Base-by-base conservation (phyloP, 805 yeast genomes). In the Komagataella pseudopastoris region DNA sequence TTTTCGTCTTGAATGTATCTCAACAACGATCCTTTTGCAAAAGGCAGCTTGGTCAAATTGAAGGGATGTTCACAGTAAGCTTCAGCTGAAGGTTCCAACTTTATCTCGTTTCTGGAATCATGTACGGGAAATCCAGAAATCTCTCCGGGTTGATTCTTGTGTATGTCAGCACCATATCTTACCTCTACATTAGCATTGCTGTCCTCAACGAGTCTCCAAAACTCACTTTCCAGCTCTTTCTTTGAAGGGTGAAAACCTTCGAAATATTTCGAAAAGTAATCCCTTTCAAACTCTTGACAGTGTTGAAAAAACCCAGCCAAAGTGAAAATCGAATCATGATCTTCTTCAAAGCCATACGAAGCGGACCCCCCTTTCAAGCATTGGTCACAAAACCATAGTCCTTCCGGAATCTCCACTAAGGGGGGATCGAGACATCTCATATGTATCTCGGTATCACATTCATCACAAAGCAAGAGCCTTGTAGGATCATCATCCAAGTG, bases 91-190 rank as follows among this genome's bases (percentile, higher is more conserved):
- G 64, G 54, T 46, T 62, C 60, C 30, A 30, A 10, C 5, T 30
- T 44, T 7, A 14, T 43, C 30, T 49, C 52, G 12, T 60, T 50
- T 6, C 55, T 55, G 10, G 68, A 66, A 1, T 63, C 52, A 1
- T 53, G 54, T 59, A 80, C 81, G 7, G 95, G 93, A 61, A 86
- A 85, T 1, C 91, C 93, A 4, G 89, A 80, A 14, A 81, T 74
- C 62, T 81, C 81, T 14, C 89, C 88, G 0, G 79, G 78, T 3
- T 62, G 66, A 24, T 69, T 70, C 63, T 82, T 79, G 62, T 85
- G 91, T 45, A 88, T 82, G 68, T 88, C 95, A 1, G 95, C 90
- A 18, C 96, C 96, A 62, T 88, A 88, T 55, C 80, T 77, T 16
- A 85, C 88, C 56, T 80, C 82, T 17, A 84, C 58, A 23, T 71